Evolutionary conservation across 1,284 basidiomycete genomes (phyloP).

Genomic region (Clitocybe nebularis): DNA sequence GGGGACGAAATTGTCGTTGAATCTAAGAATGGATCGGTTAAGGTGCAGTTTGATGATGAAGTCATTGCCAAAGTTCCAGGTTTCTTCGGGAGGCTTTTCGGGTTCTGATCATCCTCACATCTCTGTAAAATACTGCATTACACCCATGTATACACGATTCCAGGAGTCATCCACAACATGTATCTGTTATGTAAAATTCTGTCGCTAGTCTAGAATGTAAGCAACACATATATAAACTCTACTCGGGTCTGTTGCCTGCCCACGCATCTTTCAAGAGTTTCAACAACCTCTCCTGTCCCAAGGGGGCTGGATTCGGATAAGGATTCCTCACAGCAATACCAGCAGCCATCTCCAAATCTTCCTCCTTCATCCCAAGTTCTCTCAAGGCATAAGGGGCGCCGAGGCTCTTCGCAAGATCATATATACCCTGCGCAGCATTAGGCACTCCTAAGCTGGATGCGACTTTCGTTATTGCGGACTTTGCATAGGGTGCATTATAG

Average conservation of each 20-base stretch:
- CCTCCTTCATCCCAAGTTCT: slow-evolving; percentile 39
- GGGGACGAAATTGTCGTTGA: slow-evolving; percentile 32
- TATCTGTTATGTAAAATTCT: background rate
- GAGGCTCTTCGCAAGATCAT: slow-evolving; percentile 34
- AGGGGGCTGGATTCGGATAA: slow-evolving; percentile 40
- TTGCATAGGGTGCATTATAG: slow-evolving; percentile 37
- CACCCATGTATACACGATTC: too few species aligned
- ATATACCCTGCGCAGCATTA: slow-evolving; percentile 35
- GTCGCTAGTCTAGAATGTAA: too few species aligned
- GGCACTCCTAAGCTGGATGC: slow-evolving; percentile 27
- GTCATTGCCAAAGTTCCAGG: slow-evolving; percentile 7
- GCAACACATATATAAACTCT: too few species aligned
- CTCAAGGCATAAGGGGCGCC: slow-evolving; percentile 36
- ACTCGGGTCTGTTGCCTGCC: slow-evolving; percentile 21
- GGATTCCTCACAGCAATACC: slow-evolving; percentile 37
- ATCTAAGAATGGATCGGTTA: slow-evolving; percentile 29
- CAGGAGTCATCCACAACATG: too few species aligned
- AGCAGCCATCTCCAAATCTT: slow-evolving; percentile 38
- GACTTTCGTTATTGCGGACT: slow-evolving; percentile 31
- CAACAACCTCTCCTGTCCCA: slow-evolving; percentile 29
- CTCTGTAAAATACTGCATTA: too few species aligned
- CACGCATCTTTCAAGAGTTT: slow-evolving; percentile 21
- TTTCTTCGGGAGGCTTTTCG: slow-evolving; percentile 14
- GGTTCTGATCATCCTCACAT: slow-evolving; percentile 8
- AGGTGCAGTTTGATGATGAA: slow-evolving; percentile 31